Evolutionary conservation across 1,139 yeast species (phyloP).

Genomic region (Candida sp.): DNA sequence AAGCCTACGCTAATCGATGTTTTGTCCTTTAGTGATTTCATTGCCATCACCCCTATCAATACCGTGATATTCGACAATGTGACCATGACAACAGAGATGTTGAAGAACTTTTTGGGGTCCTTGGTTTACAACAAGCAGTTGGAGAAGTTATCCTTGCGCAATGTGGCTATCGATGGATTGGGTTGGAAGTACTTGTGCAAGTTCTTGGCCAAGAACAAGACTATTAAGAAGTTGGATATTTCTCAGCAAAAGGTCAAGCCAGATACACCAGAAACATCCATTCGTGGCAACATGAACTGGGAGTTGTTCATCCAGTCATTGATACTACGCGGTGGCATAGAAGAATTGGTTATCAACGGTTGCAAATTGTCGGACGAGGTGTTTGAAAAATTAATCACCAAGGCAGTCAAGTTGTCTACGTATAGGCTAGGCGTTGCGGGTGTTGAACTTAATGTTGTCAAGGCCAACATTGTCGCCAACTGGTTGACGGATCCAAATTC

Average conservation of each 20-base stretch:
- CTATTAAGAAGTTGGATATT: conserved; percentile 73
- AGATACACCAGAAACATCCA: conserved; percentile 46
- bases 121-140: conserved; percentile 59
- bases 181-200: conserved; percentile 84
- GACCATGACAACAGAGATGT: conserved; percentile 79
- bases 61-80: conserved; percentile 86
- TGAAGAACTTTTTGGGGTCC: conserved; percentile 68
- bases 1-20: conserved; percentile 91
- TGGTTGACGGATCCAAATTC: conserved; percentile 64
- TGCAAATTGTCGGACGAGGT: conserved; percentile 61
- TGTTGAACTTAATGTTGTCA: conserved; percentile 61
- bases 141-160: conserved; percentile 77
- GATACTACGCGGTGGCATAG: conserved; percentile 68
- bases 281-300: conserved; percentile 83
- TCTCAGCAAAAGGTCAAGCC: conserved; percentile 71
- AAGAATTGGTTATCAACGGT: conserved; percentile 84
- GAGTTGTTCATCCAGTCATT: conserved; percentile 63
- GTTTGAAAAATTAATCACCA: conserved; percentile 54
- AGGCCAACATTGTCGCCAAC: conserved; percentile 57
- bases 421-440: conserved; percentile 81
- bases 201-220: conserved; percentile 61
- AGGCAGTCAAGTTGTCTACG: conserved; percentile 59
- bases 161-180: conserved; percentile 69
- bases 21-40: conserved; percentile 85
- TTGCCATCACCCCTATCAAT: conserved; percentile 82